Base-by-base conservation (phyloP, 129 eudicot genomes). In the Pseudognaphalium luteoalbum region DNA sequence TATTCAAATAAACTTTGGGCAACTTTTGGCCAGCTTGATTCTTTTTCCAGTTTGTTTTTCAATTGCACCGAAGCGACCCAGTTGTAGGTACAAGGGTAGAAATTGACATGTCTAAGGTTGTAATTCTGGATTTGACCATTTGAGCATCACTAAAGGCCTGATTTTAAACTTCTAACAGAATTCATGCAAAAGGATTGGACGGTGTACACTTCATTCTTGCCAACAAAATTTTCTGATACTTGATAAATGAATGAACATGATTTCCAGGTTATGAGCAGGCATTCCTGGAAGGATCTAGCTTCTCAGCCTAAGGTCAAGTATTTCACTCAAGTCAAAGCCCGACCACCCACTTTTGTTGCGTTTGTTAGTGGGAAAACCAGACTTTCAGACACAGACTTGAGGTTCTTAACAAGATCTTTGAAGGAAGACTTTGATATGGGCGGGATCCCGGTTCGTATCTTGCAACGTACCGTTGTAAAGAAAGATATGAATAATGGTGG, bases 271-370 rank as follows among this genome's bases (percentile, higher is more conserved):
- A 95, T 95, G 99, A 86, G 99, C 85, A 83, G 99, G 76, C 99
- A 95, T 86, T 95, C 99, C 21, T 95, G 99, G 99, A 95, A 91
- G 80, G 97, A 95, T 80, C 83, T 82, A 57, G 82, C 96, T 9
- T 73, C 94, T 73, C 99, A 95, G 62, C 97, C 99, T 8, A 91
- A 95, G 70, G 84, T 95, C 34, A 91, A 91, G 69, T 95, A 95
- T 76, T 91, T 89, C 81, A 95, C 97, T 20, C 99, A 95, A 76
- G 99, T 91, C 41, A 91, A 95, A 84, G 97, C 99, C 28, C 86
- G 96, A 16, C 99, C 99, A 2, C 99, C 99, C 15, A 95, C 99
- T 47, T 95, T 95, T 76, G 92, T 95, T 61, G 97, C 99, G 41
- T 95, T 95, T 85, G 86, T 91, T 76, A 86, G 88, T 28, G 96